Evolutionary conservation across 2,329 filamentous ascomycete genomes (phyloP).

Genomic region (Clonostachys rhizophaga): DNA sequence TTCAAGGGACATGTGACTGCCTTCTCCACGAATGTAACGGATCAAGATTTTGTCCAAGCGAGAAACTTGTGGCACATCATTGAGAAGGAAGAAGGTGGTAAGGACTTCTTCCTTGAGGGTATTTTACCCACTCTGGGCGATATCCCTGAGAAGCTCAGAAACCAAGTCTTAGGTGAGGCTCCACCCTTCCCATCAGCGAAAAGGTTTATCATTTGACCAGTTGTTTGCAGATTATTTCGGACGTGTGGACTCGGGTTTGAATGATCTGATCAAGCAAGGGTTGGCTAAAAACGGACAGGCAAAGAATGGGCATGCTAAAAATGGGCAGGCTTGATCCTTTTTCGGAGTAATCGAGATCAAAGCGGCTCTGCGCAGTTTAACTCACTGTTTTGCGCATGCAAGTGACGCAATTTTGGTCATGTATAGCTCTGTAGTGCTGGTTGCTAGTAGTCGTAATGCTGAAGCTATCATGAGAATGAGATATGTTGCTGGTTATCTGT

Average conservation of each 20-base stretch:
- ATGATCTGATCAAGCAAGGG: background rate
- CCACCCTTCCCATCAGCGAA: too few species aligned
- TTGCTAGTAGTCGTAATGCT: too few species aligned
- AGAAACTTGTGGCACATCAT: conserved; percentile 13
- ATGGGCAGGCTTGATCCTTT: too few species aligned
- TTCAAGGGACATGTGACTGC: conserved; percentile 10
- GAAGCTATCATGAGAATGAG: too few species aligned
- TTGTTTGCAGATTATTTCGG: conserved; percentile 1
- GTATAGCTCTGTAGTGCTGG: too few species aligned
- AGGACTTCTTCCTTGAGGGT: conserved; percentile 12
- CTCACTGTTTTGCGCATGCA: too few species aligned
- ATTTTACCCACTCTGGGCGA: conserved; percentile 9
- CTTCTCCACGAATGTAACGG: conserved; percentile 6
- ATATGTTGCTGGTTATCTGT: too few species aligned
- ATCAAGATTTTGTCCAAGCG: conserved; percentile 14
- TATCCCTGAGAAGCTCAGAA: conserved; percentile 7
- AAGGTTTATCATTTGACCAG: too few species aligned
- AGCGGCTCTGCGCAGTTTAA: too few species aligned
- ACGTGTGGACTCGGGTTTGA: background rate
- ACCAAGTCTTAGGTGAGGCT: background rate
- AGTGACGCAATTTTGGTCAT: too few species aligned
- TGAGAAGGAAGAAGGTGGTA: conserved; percentile 6
- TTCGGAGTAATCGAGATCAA: too few species aligned
- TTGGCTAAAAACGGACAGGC: background rate
- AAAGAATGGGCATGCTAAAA: too few species aligned